These are phyloP conservation scores for Globisporangium acanthophoron DNA, from an alignment of 352 stramenopile genomes.

Conservation along the genomic window DNA sequence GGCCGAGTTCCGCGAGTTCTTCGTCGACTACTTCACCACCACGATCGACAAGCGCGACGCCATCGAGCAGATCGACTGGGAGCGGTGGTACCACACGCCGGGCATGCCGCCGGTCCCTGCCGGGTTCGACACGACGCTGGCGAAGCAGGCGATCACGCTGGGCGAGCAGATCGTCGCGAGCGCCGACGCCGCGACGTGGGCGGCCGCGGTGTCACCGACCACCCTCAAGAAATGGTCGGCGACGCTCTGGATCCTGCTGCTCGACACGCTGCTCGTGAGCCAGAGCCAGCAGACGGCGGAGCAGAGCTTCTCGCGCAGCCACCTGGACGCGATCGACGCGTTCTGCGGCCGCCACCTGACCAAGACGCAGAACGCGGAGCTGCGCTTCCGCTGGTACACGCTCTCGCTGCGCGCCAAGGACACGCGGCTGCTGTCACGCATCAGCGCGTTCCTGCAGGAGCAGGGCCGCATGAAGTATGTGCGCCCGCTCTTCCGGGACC, in stretches of 20 bases:
- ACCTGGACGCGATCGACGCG: conserved; percentile 54
- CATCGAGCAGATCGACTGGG: conserved; percentile 88
- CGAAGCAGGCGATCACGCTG: conserved; percentile 30
- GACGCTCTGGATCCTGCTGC: conserved; percentile 46
- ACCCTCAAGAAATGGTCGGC: conserved; percentile 30
- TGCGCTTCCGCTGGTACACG: conserved; percentile 70
- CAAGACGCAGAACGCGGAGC: conserved; percentile 55
- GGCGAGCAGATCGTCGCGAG: conserved; percentile 32
- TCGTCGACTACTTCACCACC: conserved; percentile 70
- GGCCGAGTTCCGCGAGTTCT: conserved; percentile 65
- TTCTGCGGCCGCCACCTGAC: conserved; percentile 41
- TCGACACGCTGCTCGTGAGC: conserved; percentile 43
- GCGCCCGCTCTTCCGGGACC: conserved; percentile 55
- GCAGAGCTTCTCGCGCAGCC: conserved; percentile 16
- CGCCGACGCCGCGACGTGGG: conserved; percentile 25
- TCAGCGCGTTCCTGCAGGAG: conserved; percentile 47
- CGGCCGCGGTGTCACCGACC: background rate
- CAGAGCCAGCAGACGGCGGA: conserved; percentile 1
- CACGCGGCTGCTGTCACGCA: conserved; percentile 31
- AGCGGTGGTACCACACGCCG: conserved; percentile 87
- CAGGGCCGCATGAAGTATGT: conserved; percentile 79
- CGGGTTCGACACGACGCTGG: conserved; percentile 86
- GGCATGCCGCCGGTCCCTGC: conserved; percentile 86
- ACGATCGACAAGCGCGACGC: conserved; percentile 21
- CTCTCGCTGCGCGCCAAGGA: conserved; percentile 46